Evolutionary conservation across 2,329 filamentous ascomycete genomes (phyloP).

Genomic region (Rutstroemia sp.): DNA sequence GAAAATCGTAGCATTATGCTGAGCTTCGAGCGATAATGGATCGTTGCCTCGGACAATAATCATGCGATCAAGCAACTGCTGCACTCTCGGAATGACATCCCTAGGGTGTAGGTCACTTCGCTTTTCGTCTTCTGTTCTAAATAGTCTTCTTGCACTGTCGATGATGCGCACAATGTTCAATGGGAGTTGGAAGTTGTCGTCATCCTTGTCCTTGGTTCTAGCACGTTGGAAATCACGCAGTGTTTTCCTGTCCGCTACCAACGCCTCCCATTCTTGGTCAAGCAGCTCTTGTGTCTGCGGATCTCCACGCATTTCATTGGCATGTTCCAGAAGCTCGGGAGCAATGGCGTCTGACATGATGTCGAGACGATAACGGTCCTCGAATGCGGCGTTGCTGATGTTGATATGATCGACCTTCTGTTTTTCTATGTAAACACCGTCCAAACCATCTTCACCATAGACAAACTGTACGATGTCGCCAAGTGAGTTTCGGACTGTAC

Average conservation of each 20-base stretch:
- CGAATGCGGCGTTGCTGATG: slow-evolving; percentile 70
- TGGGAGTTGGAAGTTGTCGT: slow-evolving; percentile 83
- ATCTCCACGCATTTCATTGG: slow-evolving; percentile 79
- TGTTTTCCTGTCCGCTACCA: slow-evolving; percentile 66
- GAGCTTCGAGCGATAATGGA: slow-evolving; percentile 73
- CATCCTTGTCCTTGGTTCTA: slow-evolving; percentile 61
- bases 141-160: slow-evolving; percentile 80
- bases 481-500: slow-evolving; percentile 92
- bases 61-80: slow-evolving; percentile 66
- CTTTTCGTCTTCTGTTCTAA: slow-evolving; percentile 78
- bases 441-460: slow-evolving; percentile 94
- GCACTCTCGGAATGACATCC: slow-evolving; percentile 77
- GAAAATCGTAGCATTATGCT: slow-evolving; percentile 78
- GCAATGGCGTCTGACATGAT: slow-evolving; percentile 58
- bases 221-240: slow-evolving; percentile 51
- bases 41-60: slow-evolving; percentile 83
- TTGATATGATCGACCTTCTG: slow-evolving; percentile 84
- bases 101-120: slow-evolving; percentile 85
- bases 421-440: slow-evolving; percentile 88
- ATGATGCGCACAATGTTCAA: slow-evolving; percentile 89
- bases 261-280: slow-evolving; percentile 79
- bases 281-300: slow-evolving; percentile 79
- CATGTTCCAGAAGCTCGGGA: slow-evolving; percentile 76
- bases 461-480: slow-evolving; percentile 96
- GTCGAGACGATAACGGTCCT: slow-evolving; percentile 77